Evolutionary conservation across 139 green algal genomes (phyloP), one percentile per base, ranked within the genome.

Genomic region (Volvox reticuliferus): DNA sequence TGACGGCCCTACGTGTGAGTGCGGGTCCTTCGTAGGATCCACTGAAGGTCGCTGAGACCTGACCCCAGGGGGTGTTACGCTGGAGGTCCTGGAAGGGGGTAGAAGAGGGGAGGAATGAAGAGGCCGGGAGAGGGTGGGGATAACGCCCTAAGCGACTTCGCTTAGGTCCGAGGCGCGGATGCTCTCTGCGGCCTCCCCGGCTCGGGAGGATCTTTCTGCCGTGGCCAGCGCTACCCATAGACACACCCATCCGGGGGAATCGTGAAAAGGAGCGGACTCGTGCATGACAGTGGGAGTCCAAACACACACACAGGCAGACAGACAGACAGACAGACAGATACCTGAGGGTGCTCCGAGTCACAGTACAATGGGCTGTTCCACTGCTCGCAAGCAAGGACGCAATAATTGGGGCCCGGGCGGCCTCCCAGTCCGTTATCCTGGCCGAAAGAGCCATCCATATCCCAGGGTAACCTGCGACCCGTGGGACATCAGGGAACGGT

Each of bases 301-400:
- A 14, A 55, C 44, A 55, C 5, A 9, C 44, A 9, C 44, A 55
- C 44, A 55, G 5, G 44, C 44, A 55, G 5, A 55, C 44, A 9
- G 5, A 55, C 44, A 55, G 5, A 9, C 44, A 55, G 5, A 55
- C 44, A 5, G 5, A 14, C 44, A 9, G 5, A 55, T 62, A 76
- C 88, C 36, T 79, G 83, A 16, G 83, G 67, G 24, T 89, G 83
- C 81, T 97, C 90, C 20, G 77, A 91, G 93, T 99, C 96, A 82
- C 97, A 98, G 93, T 97, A 98, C 35, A 99, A 92, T 5, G 97
- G 97, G 78, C 88, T 96, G 95, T 98, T 98, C 94, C 96, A 99
- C 93, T 94, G 97, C 91, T 98, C 94, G 79, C 97, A 99, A 0
- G 94, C 95, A 78, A 97, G 89, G 2, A 97, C 92, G 82, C 96